Evolutionary conservation across 805 yeast genomes (phyloP).

Genomic region (Tetrapisispora arboricola): DNA sequence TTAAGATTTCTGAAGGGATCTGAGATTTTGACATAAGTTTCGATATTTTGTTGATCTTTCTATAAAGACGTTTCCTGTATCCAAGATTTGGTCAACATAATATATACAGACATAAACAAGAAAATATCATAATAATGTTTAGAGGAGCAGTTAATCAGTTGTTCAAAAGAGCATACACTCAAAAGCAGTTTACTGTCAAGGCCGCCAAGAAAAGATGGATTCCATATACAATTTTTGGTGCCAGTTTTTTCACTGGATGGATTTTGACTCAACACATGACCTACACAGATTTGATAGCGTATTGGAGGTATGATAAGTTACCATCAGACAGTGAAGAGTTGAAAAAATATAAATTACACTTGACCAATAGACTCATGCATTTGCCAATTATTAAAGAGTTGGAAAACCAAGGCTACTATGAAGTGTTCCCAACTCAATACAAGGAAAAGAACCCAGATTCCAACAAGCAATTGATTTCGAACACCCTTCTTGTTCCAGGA

Average conservation of each 20-base stretch:
- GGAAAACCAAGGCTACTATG: conserved; percentile 29
- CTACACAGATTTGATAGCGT: conserved; percentile 27
- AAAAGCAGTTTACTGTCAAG: conserved; percentile 8
- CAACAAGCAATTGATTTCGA: conserved; percentile 30
- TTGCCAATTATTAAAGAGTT: conserved; percentile 45
- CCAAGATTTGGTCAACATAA: too few relatives aligned
- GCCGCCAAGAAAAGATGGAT: conserved; percentile 15
- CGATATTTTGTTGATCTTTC: too few relatives aligned
- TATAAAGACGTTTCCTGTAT: too few relatives aligned
- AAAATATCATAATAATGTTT: neutral
- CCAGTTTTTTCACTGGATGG: conserved; percentile 25
- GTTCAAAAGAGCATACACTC: conserved; percentile 7
- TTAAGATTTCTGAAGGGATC: too few relatives aligned
- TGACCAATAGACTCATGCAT: conserved; percentile 39
- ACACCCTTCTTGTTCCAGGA: conserved; percentile 59
- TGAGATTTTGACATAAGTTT: too few relatives aligned
- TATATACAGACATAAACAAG: too few relatives aligned
- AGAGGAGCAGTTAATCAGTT: conserved; percentile 1
- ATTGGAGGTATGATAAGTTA: conserved; percentile 25
- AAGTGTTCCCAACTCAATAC: conserved; percentile 23
- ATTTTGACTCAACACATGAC: conserved; percentile 27
- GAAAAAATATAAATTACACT: conserved; percentile 18
- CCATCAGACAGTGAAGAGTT: conserved; percentile 25
- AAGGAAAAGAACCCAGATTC: neutral
- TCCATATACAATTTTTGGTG: conserved; percentile 22